Evolutionary conservation across 805 yeast species (phyloP).

Genomic region (Wickerhamomyces subpelliculosus): DNA sequence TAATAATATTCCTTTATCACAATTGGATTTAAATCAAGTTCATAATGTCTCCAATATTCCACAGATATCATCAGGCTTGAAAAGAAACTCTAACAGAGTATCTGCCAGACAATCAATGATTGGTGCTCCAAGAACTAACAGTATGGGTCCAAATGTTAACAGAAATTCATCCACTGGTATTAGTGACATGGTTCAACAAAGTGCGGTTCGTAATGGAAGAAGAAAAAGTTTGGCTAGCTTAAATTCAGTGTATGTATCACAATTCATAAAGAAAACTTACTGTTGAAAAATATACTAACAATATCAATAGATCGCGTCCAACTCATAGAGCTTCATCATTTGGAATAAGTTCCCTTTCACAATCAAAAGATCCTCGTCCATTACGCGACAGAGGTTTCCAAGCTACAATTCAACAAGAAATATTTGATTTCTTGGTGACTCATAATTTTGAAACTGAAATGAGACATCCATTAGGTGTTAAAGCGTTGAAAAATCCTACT

Average conservation of each 20-base stretch:
- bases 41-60: conserved; percentile 21
- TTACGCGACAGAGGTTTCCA: conserved; percentile 68
- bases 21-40: conserved; percentile 19
- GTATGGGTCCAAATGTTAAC: conserved; percentile 6
- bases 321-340: conserved; percentile 17
- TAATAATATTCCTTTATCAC: conserved; percentile 13
- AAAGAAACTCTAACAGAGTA: conserved; percentile 15
- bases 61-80: conserved; percentile 17
- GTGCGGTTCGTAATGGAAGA: conserved; percentile 14
- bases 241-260: conserved; percentile 2
- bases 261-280: not conserved
- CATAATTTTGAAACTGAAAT: conserved; percentile 71
- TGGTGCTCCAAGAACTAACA: conserved; percentile 22
- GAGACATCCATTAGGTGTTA: conserved; percentile 59
- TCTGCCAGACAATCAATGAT: conserved; percentile 24
- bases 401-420: conserved; percentile 54
- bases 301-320: conserved; percentile 4
- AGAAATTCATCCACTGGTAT: conserved; percentile 19
- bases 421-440: conserved; percentile 53
- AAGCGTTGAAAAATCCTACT: conserved; percentile 69
- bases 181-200: conserved; percentile 21
- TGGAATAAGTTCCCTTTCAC: conserved; percentile 18
- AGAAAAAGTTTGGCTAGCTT: conserved; percentile 17
- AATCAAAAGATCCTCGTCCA: conserved; percentile 63
- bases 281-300: not conserved